phyloP scores from a whole-genome alignment of 129 eudicot genomes.

The Arctium lappa region DNA sequence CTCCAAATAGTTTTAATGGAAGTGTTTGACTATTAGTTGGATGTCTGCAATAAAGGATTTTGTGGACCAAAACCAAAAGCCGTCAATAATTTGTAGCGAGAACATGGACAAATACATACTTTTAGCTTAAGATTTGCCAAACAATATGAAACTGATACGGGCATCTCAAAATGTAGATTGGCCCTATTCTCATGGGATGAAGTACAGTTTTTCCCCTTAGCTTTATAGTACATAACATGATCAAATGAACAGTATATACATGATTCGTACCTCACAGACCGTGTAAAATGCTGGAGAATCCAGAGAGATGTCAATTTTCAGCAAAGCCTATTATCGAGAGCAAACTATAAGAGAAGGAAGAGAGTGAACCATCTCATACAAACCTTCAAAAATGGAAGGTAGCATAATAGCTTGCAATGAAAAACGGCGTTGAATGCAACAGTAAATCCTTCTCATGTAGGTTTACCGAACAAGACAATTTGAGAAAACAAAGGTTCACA shows the following conservation, averaged over 20 bases:
- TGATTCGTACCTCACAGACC: conserved; percentile 75
- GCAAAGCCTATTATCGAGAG: conserved; percentile 54
- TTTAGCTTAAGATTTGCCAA: not conserved
- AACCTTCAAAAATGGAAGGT: not conserved
- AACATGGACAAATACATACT: not conserved
- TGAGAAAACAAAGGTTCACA: too few relatives aligned
- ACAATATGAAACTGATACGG: too few relatives aligned
- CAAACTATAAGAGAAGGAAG: conserved; percentile 5
- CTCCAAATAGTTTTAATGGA: not conserved
- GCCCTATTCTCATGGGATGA: too few relatives aligned
- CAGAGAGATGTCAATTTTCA: conserved; percentile 67
- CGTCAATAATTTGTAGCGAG: not conserved
- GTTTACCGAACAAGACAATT: too few relatives aligned
- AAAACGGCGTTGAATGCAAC: not conserved
- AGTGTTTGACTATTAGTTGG: not conserved
- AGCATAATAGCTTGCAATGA: not conserved
- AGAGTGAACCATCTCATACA: not conserved
- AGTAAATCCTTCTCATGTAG: too few relatives aligned
- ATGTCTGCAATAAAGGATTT: not conserved
- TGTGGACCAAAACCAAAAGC: not conserved
- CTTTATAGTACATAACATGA: not conserved
- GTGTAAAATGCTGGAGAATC: conserved; percentile 95
- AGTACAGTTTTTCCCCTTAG: conserved; percentile 1
- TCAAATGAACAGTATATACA: not conserved
- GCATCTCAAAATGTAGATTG: too few relatives aligned